Conservation (phyloP, 768 basidiomycete species). For the Sporobolomyces phaffii region DNA sequence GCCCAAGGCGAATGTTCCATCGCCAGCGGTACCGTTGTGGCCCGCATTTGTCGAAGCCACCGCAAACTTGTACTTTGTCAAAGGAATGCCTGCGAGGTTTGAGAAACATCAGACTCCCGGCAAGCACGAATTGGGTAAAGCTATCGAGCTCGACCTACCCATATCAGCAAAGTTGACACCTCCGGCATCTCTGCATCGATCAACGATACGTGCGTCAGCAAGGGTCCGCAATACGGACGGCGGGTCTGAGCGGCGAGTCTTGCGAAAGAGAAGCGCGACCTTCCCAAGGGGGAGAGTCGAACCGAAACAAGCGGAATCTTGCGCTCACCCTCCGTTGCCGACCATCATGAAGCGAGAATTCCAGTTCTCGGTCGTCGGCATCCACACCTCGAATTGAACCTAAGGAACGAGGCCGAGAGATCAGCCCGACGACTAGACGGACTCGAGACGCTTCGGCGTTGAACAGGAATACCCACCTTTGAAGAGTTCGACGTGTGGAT, state of each 20-base stretch:
- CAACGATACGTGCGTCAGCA: neutral
- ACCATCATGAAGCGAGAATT: conserved; percentile 27
- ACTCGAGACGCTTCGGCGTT: no score
- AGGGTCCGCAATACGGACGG: neutral
- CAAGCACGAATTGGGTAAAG: no score
- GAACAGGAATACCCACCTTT: no score
- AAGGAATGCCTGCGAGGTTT: no score
- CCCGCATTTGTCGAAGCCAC: conserved; percentile 28
- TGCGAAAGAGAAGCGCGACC: no score
- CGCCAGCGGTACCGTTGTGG: conserved; percentile 4
- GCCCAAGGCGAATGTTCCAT: conserved; percentile 32
- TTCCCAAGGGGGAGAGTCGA: neutral
- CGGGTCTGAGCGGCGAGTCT: no score
- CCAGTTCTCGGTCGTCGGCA: conserved; percentile 19
- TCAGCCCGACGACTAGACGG: no score
- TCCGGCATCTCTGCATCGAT: conserved; percentile 14
- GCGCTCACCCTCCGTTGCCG: conserved; percentile 16
- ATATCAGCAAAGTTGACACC: conserved; percentile 35
- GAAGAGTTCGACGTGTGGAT: conserved; percentile 33
- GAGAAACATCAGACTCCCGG: no score
- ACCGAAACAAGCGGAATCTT: no score
- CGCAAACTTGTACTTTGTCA: conserved; percentile 27
- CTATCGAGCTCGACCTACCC: no score
- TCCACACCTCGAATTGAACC: conserved; percentile 40
- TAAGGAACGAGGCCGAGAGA: no score